These are phyloP conservation scores for Myriosclerotinia duriaeana DNA, from an alignment of 2,329 filamentous ascomycete genomes.

Conservation along the genomic window DNA sequence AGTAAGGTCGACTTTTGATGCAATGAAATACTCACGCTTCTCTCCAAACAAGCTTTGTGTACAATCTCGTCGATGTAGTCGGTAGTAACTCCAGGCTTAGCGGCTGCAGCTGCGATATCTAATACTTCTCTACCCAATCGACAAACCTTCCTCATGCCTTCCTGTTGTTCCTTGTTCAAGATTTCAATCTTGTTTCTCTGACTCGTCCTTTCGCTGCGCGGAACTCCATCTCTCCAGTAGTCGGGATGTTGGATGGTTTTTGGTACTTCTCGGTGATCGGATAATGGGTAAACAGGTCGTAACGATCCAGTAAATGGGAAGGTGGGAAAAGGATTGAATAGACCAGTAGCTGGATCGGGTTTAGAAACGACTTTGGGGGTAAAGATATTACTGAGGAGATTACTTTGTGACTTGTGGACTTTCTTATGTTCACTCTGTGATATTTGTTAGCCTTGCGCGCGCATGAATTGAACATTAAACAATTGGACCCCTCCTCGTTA, in stretches of 20 bases:
- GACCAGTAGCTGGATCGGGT: constrained; percentile 85
- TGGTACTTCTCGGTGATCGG: constrained; percentile 69
- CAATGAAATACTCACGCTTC: constrained; percentile 65
- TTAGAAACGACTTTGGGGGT: constrained; percentile 83
- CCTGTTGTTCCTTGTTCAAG: constrained; percentile 75
- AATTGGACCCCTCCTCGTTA: background rate
- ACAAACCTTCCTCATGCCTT: constrained; percentile 89
- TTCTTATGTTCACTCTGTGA: constrained; percentile 76
- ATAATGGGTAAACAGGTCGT: constrained; percentile 84
- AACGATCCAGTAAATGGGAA: constrained; percentile 80
- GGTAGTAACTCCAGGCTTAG: constrained; percentile 89
- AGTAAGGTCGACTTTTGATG: constrained; percentile 23
- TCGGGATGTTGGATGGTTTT: constrained; percentile 80
- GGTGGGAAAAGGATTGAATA: constrained; percentile 88
- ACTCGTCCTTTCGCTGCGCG: constrained; percentile 57
- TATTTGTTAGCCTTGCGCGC: constrained; percentile 11
- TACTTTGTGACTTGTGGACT: constrained; percentile 76
- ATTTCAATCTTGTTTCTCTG: constrained; percentile 79
- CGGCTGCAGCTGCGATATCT: constrained; percentile 81
- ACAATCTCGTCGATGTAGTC: constrained; percentile 94
- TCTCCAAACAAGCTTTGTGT: constrained; percentile 90
- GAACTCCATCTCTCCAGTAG: constrained; percentile 82
- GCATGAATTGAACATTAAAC: constrained; percentile 19
- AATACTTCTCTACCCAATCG: constrained; percentile 84
- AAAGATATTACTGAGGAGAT: constrained; percentile 71